Base-by-base conservation (phyloP, 2,329 filamentous ascomycete genomes). In the Ophiocordyceps camponoti-rufipedis region DNA sequence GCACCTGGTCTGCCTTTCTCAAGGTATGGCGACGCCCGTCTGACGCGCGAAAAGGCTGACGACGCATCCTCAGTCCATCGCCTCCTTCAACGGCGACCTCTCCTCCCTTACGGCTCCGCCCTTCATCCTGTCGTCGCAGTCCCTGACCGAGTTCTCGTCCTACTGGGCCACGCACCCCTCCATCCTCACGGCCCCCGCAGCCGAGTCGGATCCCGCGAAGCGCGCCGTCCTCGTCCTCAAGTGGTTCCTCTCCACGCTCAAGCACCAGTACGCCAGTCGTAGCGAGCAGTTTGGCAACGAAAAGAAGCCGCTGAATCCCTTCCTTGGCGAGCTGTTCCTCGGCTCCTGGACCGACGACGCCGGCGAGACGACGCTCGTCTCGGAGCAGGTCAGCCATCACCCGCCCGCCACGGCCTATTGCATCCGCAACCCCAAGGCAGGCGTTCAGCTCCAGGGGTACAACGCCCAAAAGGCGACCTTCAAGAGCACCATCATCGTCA, bases 301-400 rank as follows among this genome's bases (percentile, higher is more conserved):
- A 71, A 96, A 96, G 78, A 98, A 96, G 70, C 89, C 89, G 2
- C 67, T 98, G 48, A 96, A 98, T 59, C 91, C 91, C 0, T 96
- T 98, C 66, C 67, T 98, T 33, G 89, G 89, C 47, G 89, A 98
- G 68, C 74, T 96, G 32, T 96, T 95, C 65, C 64, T 96, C 28
- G 91, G 89, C 23, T 82, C 80, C 55, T 98, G 91, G 91, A 76
- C 82, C 48, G 85, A 94, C 57, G 72, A 77, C 42, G 76, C 78
- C 45, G 89, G 89, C 47, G 82, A 79, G 43, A 96, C 91, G 28
- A 77, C 82, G 54, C 73, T 98, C 52, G 74, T 94, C 55, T 94
- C 86, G 57, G 89, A 96, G 68, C 89, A 96, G 72, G 91, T 96
- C 52, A 80, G 75, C 63, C 89, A 96, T 62, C 91, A 98, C 60